Percentiles rank a stretch among this genome's conserved stretches.
Evolutionary conservation across 768 basidiomycete species (phyloP).

Genomic region (Termitomyces sp.): DNA sequence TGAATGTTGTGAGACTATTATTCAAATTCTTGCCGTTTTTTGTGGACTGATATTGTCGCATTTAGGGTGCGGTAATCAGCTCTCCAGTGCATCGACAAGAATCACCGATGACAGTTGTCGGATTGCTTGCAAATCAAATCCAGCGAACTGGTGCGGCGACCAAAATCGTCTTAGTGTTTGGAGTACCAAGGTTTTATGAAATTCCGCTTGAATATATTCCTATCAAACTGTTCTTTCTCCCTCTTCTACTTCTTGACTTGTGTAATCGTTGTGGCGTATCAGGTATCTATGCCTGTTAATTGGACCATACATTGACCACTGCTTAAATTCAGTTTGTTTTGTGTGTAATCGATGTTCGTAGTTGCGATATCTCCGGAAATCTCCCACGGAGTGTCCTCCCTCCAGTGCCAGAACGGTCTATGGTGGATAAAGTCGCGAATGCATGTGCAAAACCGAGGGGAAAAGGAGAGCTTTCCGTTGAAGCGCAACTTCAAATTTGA

Average conservation of each 20-base stretch:
- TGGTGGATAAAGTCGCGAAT: constrained; percentile 5
- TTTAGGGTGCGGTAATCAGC: constrained; percentile 1
- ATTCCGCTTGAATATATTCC: background rate
- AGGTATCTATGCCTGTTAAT: no score
- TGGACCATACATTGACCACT: no score
- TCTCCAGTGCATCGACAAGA: background rate
- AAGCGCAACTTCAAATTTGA: background rate
- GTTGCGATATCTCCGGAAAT: background rate
- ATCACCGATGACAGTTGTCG: constrained; percentile 3
- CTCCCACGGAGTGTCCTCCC: constrained; percentile 10
- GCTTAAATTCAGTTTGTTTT: no score
- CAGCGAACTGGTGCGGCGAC: constrained; percentile 3
- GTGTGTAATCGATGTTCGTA: no score
- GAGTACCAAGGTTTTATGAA: constrained; percentile 4
- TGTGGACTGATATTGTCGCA: background rate
- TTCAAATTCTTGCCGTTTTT: background rate
- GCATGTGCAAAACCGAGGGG: background rate
- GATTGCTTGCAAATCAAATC: constrained; percentile 3
- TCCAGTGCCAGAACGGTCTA: constrained; percentile 6
- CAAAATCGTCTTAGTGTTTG: background rate
- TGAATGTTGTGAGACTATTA: constrained; percentile 3
- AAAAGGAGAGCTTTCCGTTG: background rate
- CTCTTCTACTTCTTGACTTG: background rate
- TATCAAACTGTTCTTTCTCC: background rate
- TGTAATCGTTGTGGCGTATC: no score